Evolutionary conservation across 2,329 filamentous ascomycete species (phyloP), one percentile per base, ranked within the genome.

Genomic region (Diaporthe nobilis): DNA sequence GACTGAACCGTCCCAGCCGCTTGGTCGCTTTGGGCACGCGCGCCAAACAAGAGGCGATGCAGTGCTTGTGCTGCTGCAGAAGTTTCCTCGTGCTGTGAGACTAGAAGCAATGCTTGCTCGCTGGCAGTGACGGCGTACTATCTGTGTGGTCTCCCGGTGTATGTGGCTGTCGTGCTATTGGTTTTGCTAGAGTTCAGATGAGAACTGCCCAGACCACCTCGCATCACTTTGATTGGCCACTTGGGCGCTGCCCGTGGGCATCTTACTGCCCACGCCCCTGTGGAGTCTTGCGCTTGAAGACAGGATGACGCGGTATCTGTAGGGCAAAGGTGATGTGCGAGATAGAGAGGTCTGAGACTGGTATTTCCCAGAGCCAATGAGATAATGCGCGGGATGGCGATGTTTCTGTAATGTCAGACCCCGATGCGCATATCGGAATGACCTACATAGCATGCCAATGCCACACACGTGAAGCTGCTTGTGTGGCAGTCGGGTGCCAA

Each of bases 361-460:
- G 49, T 71, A 65, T 37, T 58, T 63, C 25, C n/a, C 55, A 31
- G 53, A 61, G 55, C 63, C 63, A 71, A 71, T 74, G 70, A 42
- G 60, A 74, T 28, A 67, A 39, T 9, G 61, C 55, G 72, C 63
- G 31, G 58, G 60, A 57, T 31, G 58, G 42, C 51, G 25, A 44
- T 75, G 65, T 76, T 60, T 57, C 51, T 72, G 61, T 55, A 68
- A 70, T 70, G 51, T 75, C 68, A 72, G 67, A 72, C 61, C 68
- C 72, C 68, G 72, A 65, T 53, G 70, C 72, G 72, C 51, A 55
- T 53, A 72, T 60, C 67, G 65, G 49, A 71, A 65, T 47, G 60
- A 65, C 39, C 60, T 44, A 20, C 39, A 55, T 47, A 58, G 57
- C 53, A 61, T 72, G 60, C 73, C 42, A 71, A 57, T 44, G 28